phyloP scores from a whole-genome alignment of 2,329 filamentous ascomycete genomes.

The Leptodontidium sp. region DNA sequence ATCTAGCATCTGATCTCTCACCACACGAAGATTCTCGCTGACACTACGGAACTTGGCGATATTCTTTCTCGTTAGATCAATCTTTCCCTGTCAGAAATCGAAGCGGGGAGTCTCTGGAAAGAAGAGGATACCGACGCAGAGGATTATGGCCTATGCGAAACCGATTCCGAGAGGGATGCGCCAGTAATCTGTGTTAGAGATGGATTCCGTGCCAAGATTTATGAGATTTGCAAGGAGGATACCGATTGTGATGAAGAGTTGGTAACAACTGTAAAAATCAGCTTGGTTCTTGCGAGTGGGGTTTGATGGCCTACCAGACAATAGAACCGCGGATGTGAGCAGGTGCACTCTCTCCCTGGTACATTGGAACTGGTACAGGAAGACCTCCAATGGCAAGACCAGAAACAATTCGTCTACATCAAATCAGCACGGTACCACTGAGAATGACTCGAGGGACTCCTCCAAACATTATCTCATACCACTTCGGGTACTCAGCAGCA shows the following conservation, averaged over 20 bases:
- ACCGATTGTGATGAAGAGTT: slow-evolving; percentile 77
- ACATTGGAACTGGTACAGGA: slow-evolving; percentile 72
- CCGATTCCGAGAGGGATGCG: slow-evolving; percentile 67
- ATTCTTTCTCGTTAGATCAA: slow-evolving; percentile 58
- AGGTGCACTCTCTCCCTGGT: slow-evolving; percentile 70
- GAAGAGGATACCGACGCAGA: slow-evolving; percentile 60
- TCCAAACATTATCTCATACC: slow-evolving; percentile 72
- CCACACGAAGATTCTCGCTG: slow-evolving; percentile 55
- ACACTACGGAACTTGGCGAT: slow-evolving; percentile 61
- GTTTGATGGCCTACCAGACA: slow-evolving; percentile 48
- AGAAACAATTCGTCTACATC: background rate
- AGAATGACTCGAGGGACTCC: slow-evolving; percentile 57
- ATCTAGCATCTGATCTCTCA: slow-evolving; percentile 59
- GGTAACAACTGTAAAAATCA: slow-evolving; percentile 62
- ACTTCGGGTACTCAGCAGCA: slow-evolving; percentile 58
- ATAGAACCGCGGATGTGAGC: slow-evolving; percentile 69
- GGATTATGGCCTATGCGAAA: slow-evolving; percentile 59
- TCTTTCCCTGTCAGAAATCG: slow-evolving; percentile 57
- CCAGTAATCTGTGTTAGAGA: slow-evolving; percentile 59
- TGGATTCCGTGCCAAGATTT: slow-evolving; percentile 57
- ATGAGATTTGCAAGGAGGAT: slow-evolving; percentile 66
- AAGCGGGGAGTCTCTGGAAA: slow-evolving; percentile 67
- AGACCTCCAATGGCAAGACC: slow-evolving; percentile 74
- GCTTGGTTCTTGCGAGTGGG: background rate
- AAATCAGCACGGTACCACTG: background rate